Conservation (phyloP, 768 basidiomycete species). For the Tubosaeta brunneosetosa region DNA sequence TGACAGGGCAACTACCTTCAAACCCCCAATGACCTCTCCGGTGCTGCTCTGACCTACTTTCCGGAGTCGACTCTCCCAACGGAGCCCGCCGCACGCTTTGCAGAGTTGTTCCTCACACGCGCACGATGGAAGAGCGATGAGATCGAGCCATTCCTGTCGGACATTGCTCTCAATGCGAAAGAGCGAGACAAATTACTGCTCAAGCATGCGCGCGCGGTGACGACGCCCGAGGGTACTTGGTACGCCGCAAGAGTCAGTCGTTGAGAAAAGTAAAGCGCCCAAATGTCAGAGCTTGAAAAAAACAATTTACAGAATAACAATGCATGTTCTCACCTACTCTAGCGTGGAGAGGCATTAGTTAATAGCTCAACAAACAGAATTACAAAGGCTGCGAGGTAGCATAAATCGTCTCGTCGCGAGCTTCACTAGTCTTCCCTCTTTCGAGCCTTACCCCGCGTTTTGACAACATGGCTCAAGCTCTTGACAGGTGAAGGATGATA, state of each 20-base stretch:
- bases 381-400: neutral
- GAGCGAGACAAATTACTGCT: conserved; percentile 83
- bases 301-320: neutral
- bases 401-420: neutral
- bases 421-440: conserved; percentile 11
- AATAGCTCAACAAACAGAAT: neutral
- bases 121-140: conserved; percentile 74
- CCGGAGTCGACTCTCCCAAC: conserved; percentile 68
- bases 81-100: conserved; percentile 77
- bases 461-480: conserved; percentile 34
- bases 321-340: neutral
- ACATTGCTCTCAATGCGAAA: conserved; percentile 79
- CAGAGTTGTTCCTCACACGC: conserved; percentile 81
- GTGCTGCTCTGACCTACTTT: conserved; percentile 60
- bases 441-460: conserved; percentile 39
- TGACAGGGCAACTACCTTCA: conserved; percentile 75
- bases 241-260: conserved; percentile 71
- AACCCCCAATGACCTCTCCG: conserved; percentile 33
- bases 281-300: too few relatives aligned
- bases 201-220: conserved; percentile 79
- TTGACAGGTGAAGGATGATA: conserved; percentile 44
- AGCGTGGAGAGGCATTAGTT: neutral
- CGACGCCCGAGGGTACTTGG: conserved; percentile 61
- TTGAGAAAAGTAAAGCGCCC: neutral
- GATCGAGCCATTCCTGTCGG: conserved; percentile 74